phyloP scores from a whole-genome alignment of 169 alveolate genomes.

The Cryptosporidium muris region DNA sequence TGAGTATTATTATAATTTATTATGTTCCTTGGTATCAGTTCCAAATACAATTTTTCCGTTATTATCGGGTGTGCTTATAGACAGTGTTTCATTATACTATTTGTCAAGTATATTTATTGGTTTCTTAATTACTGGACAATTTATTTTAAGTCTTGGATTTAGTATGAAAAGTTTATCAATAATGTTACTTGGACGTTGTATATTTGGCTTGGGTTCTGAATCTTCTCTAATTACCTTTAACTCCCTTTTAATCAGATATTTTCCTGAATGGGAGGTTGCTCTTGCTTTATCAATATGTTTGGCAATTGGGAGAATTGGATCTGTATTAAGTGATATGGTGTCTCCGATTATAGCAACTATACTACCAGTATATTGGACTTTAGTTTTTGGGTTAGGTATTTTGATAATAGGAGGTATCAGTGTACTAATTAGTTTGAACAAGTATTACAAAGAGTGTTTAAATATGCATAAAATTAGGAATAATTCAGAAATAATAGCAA shows the following conservation, averaged over 20 bases:
- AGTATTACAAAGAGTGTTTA: conserved; percentile 38
- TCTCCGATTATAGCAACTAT: conserved; percentile 65
- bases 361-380: conserved; percentile 69
- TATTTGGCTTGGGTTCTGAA: conserved; percentile 65
- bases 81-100: conserved; percentile 51
- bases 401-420: conserved; percentile 52
- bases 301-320: conserved; percentile 69
- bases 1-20: conserved; percentile 47
- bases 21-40: conserved; percentile 63
- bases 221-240: conserved; percentile 60
- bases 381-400: conserved; percentile 25
- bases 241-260: conserved; percentile 49
- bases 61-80: conserved; percentile 56
- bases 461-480: not conserved
- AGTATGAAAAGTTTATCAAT: conserved; percentile 40
- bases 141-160: conserved; percentile 44
- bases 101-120: conserved; percentile 31
- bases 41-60: conserved; percentile 58
- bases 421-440: conserved; percentile 35
- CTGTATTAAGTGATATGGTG: conserved; percentile 66
- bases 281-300: conserved; percentile 59
- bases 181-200: conserved; percentile 59
- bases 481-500: not conserved
- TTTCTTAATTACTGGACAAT: conserved; percentile 36
- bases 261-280: conserved; percentile 69